A percentile compares a stretch with the other conserved stretches of the same genome.
Conservation (phyloP, 1,139 yeast species). For the Pneumocystis sp. region DNA sequence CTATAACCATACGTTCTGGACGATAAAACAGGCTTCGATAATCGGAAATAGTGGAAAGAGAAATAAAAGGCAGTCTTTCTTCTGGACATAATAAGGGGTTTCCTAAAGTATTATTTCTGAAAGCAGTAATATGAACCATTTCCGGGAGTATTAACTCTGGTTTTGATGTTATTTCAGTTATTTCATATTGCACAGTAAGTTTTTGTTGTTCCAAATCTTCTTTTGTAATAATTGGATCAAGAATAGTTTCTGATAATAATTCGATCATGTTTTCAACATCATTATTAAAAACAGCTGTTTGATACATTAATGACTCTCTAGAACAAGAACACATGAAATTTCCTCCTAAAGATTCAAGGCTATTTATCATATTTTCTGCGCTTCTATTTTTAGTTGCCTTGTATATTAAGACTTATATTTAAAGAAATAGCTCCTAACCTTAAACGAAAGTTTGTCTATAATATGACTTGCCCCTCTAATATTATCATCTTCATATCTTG, state of each 20-base stretch:
- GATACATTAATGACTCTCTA: constrained; percentile 82
- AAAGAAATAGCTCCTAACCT: constrained; percentile 17
- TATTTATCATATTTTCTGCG: constrained; percentile 60
- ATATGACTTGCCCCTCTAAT: constrained; percentile 63
- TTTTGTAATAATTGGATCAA: constrained; percentile 50
- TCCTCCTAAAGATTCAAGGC: constrained; percentile 72
- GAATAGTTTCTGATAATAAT: constrained; percentile 65
- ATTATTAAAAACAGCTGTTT: constrained; percentile 79
- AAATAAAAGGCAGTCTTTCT: constrained; percentile 45
- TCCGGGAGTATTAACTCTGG: constrained; percentile 86
- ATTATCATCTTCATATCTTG: constrained; percentile 49
- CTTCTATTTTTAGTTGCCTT: constrained; percentile 45
- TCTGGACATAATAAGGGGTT: constrained; percentile 72
- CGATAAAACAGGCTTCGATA: constrained; percentile 57
- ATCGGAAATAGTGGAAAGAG: constrained; percentile 37
- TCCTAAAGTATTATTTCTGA: constrained; percentile 57
- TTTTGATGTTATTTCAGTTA: constrained; percentile 63
- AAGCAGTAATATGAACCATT: constrained; percentile 71
- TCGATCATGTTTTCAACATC: constrained; percentile 76
- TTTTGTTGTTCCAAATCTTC: constrained; percentile 64
- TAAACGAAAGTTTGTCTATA: constrained; percentile 75
- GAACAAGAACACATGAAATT: constrained; percentile 89
- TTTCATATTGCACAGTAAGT: constrained; percentile 65
- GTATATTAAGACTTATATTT: not conserved
- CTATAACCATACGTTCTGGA: constrained; percentile 73